These are phyloP conservation scores for Clarireedia homoeocarpa DNA, from an alignment of 2,329 filamentous ascomycete genomes.

Conservation along the genomic window DNA sequence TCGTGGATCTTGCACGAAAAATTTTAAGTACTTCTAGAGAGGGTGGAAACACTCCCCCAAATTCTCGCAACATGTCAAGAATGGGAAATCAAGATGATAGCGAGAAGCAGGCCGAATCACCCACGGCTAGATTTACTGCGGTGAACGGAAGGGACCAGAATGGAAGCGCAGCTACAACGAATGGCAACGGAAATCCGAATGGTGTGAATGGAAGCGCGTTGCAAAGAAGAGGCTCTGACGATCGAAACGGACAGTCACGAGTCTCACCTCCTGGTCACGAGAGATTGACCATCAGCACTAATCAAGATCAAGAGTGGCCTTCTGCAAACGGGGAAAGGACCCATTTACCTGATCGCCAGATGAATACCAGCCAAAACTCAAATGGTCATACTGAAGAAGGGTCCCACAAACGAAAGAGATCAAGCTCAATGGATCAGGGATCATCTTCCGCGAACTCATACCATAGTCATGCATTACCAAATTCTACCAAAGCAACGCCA, in stretches of 20 bases:
- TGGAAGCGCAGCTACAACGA: neutral
- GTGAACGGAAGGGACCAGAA: conserved; percentile 27
- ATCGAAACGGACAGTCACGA: conserved; percentile 26
- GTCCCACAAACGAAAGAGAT: conserved; percentile 62
- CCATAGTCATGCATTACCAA: conserved; percentile 30
- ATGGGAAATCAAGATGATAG: conserved; percentile 18
- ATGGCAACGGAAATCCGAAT: conserved; percentile 5
- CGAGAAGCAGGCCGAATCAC: conserved; percentile 20
- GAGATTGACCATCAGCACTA: conserved; percentile 27
- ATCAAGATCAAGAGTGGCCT: conserved; percentile 27
- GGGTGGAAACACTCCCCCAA: neutral
- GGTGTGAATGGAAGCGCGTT: conserved; percentile 16
- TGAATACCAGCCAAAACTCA: conserved; percentile 16
- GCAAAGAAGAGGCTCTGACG: conserved; percentile 25
- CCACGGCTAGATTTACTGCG: conserved; percentile 29
- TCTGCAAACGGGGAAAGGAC: conserved; percentile 22
- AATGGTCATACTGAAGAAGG: conserved; percentile 30
- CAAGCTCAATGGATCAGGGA: conserved; percentile 47
- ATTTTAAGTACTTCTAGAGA: conserved; percentile 14
- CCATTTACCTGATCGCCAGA: conserved; percentile 9
- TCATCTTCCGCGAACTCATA: conserved; percentile 30
- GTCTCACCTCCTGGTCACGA: conserved; percentile 28
- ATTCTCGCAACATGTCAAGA: neutral
- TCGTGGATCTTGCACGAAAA: conserved; percentile 20
- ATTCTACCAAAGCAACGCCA: conserved; percentile 29